Evolutionary conservation across 2,329 filamentous ascomycete species (phyloP), one percentile per base, ranked within the genome.

Genomic region (Scedosporium aurantiacum): DNA sequence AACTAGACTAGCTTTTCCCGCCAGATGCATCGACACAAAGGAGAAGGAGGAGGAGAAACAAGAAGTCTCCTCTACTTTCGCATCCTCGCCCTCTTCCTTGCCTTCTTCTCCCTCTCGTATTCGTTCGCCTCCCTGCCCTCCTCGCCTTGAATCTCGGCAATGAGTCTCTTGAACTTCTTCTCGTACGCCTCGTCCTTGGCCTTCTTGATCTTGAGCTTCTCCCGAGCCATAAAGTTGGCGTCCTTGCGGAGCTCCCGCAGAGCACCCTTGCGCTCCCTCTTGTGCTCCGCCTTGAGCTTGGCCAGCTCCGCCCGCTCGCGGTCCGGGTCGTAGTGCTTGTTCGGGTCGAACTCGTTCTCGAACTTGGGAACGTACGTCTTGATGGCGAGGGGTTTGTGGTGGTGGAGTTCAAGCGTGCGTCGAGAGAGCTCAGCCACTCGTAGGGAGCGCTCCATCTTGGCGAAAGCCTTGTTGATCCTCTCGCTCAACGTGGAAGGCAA

Each of bases 241-340:
- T 99, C 95, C 80, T 97, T 97, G 71, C 94, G 84, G 68, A 99
- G 78, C 76, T 99, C 94, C 67, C 94, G 84, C 79, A 99, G 83
- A 5, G 92, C 93, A 1, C 92, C 93, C 83, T 99, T 99, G 74
- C 85, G 84, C 81, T 99, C 94, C 71, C 89, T 85, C 85, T 96
- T 96, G 82, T 92, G 90, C 78, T 97, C 93, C 64, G 87, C 87
- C 76, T 86, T 87, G 70, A 99, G 82, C 74, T 92, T 94, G 70
- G 86, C 86, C 64, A 89, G 76, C 70, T 97, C 91, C 23, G 90
- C 87, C 40, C 94, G 89, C 74, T 96, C 91, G 67, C 87, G 87
- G 75, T 99, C 89, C 0, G 91, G 91, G 71, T 99, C 95, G 82
- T 99, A 97, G 81, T 97, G 94, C 77, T 91, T 93, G 77, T 89